phyloP scores from a whole-genome alignment of 768 basidiomycete genomes.

The Tubosaeta sp. region DNA sequence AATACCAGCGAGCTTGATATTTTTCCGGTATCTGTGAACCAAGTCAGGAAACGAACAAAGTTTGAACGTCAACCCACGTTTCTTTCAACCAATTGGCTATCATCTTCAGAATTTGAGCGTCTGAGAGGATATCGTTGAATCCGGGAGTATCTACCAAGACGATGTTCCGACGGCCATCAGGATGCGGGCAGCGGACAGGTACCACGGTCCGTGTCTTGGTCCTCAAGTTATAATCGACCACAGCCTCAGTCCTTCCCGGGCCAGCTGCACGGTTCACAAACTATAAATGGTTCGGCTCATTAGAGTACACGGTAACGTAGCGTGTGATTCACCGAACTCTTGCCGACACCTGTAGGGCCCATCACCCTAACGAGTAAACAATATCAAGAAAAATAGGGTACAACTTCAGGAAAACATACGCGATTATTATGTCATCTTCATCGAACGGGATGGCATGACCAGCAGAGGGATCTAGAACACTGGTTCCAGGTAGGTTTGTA shows the following conservation, averaged over 20 bases:
- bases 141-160: constrained; percentile 18
- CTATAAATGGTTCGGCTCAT: background rate
- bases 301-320: background rate
- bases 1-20: constrained; percentile 10
- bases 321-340: constrained; percentile 16
- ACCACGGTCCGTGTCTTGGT: constrained; percentile 7
- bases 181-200: constrained; percentile 10
- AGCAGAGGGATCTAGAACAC: background rate
- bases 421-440: constrained; percentile 13
- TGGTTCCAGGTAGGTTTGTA: background rate
- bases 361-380: constrained; percentile 8
- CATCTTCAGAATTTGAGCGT: constrained; percentile 6
- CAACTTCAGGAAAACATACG: constrained; percentile 6
- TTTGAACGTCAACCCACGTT: constrained; percentile 6
- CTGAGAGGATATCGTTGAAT: constrained; percentile 14
- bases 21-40: constrained; percentile 3
- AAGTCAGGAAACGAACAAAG: background rate
- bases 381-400: background rate
- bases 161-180: constrained; percentile 10
- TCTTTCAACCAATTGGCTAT: constrained; percentile 14
- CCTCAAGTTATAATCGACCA: background rate
- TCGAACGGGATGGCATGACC: background rate
- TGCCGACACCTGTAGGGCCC: constrained; percentile 14
- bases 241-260: background rate
- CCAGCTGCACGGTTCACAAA: constrained; percentile 12